phyloP scores from a whole-genome alignment of 768 basidiomycete genomes.

The Lentinula detonsa region DNA sequence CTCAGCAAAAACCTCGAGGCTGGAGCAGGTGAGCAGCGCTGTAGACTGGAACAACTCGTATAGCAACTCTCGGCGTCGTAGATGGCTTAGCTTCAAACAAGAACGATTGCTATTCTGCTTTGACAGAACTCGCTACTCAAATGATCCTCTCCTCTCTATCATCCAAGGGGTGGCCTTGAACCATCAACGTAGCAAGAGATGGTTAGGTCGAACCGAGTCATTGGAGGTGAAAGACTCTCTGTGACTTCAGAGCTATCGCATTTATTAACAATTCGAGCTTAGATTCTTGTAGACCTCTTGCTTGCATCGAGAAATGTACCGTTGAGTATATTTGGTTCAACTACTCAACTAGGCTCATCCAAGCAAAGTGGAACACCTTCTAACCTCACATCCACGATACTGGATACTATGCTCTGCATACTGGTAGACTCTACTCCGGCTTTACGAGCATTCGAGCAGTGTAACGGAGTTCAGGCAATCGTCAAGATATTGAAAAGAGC shows the following conservation, averaged over 20 bases:
- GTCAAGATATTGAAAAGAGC: conserved; percentile 84
- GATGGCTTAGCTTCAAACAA: conserved; percentile 30
- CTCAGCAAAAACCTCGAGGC: conserved; percentile 26
- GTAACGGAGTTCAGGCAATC: conserved; percentile 71
- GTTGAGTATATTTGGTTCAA: conserved; percentile 20
- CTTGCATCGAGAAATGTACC: conserved; percentile 63
- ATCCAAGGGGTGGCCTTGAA: conserved; percentile 73
- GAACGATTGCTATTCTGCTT: conserved; percentile 28
- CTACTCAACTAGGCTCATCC: conserved; percentile 13
- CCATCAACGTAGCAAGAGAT: conserved; percentile 62
- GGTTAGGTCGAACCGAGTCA: conserved; percentile 59
- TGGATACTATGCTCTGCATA: conserved; percentile 83
- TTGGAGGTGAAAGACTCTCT: conserved; percentile 49
- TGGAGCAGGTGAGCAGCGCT: conserved; percentile 24
- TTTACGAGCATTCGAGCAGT: conserved; percentile 72
- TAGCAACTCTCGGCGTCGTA: neutral
- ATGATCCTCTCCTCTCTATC: conserved; percentile 58
- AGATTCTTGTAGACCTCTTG: conserved; percentile 73
- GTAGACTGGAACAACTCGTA: neutral
- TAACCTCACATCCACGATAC: conserved; percentile 45
- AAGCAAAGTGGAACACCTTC: conserved; percentile 7
- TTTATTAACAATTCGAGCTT: neutral
- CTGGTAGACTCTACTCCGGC: conserved; percentile 82
- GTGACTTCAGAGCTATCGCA: neutral
- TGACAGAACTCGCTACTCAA: conserved; percentile 39